phyloP scores from a whole-genome alignment of 1,139 yeast species.

The Yamadazyma oceani region DNA sequence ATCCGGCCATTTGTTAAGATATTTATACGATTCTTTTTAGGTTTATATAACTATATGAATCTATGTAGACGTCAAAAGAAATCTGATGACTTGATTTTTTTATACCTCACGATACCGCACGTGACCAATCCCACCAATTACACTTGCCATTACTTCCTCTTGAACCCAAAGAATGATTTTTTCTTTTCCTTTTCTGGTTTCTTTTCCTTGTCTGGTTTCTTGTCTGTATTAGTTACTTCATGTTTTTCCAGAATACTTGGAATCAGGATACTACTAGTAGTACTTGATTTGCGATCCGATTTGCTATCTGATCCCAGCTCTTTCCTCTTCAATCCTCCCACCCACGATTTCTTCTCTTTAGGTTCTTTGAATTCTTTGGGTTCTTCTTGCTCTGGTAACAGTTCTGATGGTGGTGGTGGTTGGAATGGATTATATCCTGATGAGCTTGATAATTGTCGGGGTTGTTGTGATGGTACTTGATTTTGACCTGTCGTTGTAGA shows the following conservation, averaged over 20 bases:
- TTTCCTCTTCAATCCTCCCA: constrained; percentile 39
- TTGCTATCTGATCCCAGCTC: constrained; percentile 27
- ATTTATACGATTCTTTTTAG: too few species aligned
- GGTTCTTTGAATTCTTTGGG: constrained; percentile 8
- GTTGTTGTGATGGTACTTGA: constrained; percentile 2
- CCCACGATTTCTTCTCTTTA: constrained; percentile 45
- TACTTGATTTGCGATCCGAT: constrained; percentile 18
- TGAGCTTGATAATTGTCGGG: constrained; percentile 7
- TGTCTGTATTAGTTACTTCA: constrained; percentile 3
- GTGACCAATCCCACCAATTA: constrained; percentile 1
- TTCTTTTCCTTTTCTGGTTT: constrained; percentile 23
- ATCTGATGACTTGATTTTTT: neutral
- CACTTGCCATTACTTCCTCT: constrained; percentile 24
- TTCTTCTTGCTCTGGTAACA: constrained; percentile 1
- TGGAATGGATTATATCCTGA: constrained; percentile 6
- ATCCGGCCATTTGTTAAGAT: constrained; percentile 13
- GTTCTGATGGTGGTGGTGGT: constrained; percentile 1
- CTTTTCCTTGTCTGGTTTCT: constrained; percentile 3
- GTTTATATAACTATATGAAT: too few species aligned
- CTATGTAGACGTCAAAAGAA: too few species aligned
- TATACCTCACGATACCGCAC: constrained; percentile 3
- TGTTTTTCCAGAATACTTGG: constrained; percentile 9
- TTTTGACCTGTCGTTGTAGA: neutral
- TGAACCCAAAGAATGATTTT: constrained; percentile 42
- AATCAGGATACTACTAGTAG: constrained; percentile 12